Conservation (phyloP, 257 asterid species). For the Solanum peruvianum region DNA sequence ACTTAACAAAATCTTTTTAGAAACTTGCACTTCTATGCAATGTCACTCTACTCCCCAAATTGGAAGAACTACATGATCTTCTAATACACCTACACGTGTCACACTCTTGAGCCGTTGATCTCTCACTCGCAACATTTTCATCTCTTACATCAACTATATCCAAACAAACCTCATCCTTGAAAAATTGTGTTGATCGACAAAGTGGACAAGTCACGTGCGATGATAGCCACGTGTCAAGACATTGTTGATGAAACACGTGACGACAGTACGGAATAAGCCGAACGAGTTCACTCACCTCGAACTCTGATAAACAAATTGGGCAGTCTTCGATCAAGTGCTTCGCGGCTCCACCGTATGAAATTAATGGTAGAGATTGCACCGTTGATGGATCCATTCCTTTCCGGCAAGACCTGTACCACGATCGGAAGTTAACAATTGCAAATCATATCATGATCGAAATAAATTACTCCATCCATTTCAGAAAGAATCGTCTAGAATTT, state of each 20-base stretch:
- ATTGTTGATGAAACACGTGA: slow-evolving; percentile 69
- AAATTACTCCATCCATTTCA: no score
- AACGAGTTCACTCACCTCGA: slow-evolving; percentile 35
- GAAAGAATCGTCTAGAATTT: no score
- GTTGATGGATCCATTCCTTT: slow-evolving; percentile 37
- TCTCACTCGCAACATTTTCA: not conserved
- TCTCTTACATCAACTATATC: slow-evolving; percentile 14
- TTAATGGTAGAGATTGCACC: slow-evolving; percentile 35
- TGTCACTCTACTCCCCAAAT: not conserved
- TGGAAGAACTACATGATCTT: slow-evolving; percentile 9
- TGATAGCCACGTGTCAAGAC: slow-evolving; percentile 73
- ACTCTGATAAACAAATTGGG: slow-evolving; percentile 60
- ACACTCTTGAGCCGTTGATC: slow-evolving; percentile 14
- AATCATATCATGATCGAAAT: no score
- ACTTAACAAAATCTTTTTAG: not conserved
- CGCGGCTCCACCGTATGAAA: slow-evolving; percentile 31
- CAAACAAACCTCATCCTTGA: slow-evolving; percentile 36
- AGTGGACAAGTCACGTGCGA: slow-evolving; percentile 79
- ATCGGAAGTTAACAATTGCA: not conserved
- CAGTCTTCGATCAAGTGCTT: slow-evolving; percentile 50
- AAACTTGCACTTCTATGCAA: slow-evolving; percentile 28
- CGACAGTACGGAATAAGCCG: slow-evolving; percentile 59
- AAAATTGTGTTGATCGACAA: slow-evolving; percentile 54
- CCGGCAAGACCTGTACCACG: not conserved
- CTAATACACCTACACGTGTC: slow-evolving; percentile 17